Conservation (phyloP, 306 rosid species). For the Carpinus viminea region DNA sequence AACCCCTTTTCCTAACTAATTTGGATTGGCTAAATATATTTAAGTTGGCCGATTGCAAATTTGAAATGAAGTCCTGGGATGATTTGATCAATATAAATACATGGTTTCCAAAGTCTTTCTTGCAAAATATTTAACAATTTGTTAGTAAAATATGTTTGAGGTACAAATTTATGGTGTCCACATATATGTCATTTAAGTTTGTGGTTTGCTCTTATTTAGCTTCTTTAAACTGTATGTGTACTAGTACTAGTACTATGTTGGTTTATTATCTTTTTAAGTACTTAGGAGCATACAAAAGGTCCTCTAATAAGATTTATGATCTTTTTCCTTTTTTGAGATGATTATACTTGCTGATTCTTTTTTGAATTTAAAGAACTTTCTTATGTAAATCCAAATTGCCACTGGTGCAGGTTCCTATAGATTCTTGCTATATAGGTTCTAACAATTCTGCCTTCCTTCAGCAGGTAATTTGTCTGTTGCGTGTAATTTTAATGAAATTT, state of each 20-base stretch:
- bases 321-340: background rate
- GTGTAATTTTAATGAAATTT: conserved; percentile 12
- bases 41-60: background rate
- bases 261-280: background rate
- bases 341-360: background rate
- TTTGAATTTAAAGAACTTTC: background rate
- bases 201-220: background rate
- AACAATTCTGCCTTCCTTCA: conserved; percentile 93
- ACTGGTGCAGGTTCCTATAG: conserved; percentile 78
- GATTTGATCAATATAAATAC: background rate
- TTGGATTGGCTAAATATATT: background rate
- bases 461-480: conserved; percentile 63
- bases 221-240: background rate
- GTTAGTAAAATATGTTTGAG: background rate
- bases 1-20: background rate
- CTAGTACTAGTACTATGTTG: background rate
- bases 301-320: background rate
- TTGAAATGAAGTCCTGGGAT: background rate
- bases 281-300: background rate
- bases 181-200: background rate
- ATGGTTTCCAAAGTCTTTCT: background rate
- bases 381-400: conserved; percentile 21
- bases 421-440: conserved; percentile 81
- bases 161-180: background rate
- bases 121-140: background rate